Evolutionary conservation across 2,329 filamentous ascomycete genomes (phyloP), one percentile per base, ranked within the genome.

Genomic region (Trichoderma asperellum): DNA sequence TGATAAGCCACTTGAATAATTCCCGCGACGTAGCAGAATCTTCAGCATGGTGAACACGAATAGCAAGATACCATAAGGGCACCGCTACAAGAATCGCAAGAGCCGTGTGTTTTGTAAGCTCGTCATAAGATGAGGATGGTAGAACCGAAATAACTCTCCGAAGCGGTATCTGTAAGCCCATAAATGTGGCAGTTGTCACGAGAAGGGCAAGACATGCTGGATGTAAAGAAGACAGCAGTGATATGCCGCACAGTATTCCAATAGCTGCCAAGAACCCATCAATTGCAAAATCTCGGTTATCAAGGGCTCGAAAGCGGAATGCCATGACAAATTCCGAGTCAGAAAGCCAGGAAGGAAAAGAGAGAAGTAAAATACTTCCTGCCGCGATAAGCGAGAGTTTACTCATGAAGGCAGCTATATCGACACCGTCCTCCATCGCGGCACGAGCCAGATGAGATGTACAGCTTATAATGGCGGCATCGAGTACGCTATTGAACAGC

Each of bases 381-480:
- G 59, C 68, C 66, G 70, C 70, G 11, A 63, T 37, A 29, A 73
- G n/a, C 1, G 66, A 72, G 7, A 72, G 40, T 0, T 47, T 69
- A 5, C 35, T 43, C 24, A 73, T 67, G 37, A 70, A 68, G 1
- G 47, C 1, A 7, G 68, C 69, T 4, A 62, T 72, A n/a, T 75
- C 73, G 18, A 76, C 73, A n/a, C 64, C 71, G 16, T 73, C 66
- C 43, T 77, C 66, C 1, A 59, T 58, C 12, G 63, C 70, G 1
- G 47, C 27, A 0, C 61, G 76, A 2, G 76, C 73, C 10, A 79
- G 65, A 56, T 70, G 74, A 16, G 74, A 74, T 6, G 77, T 65
- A 16, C 73, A 72, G 3, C 70, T 72, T 21, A 81, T 68, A n/a
- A 80, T 69, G 10, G 73, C 56, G 18, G 78, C 76, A 58, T 81